Evolutionary conservation across 2,329 filamentous ascomycete species (phyloP).

Genomic region (Aspergillus puulaauensis): DNA sequence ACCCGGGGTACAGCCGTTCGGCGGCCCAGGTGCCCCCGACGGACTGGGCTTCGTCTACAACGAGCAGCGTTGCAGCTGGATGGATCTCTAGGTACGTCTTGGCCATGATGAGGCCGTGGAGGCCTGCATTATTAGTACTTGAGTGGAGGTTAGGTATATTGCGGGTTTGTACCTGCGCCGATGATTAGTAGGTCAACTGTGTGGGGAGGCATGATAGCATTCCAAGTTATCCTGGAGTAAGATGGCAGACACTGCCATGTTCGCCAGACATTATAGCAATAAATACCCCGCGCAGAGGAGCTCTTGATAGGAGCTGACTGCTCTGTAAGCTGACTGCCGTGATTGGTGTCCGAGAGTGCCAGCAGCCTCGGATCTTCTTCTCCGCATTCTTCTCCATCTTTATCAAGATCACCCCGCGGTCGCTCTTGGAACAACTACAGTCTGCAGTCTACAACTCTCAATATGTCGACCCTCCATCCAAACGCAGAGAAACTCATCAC

Average conservation of each 20-base stretch:
- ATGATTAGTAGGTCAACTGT: constrained; percentile 4
- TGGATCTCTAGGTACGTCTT: constrained; percentile 59
- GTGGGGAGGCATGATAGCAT: background rate
- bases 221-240: background rate
- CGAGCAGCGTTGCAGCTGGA: constrained; percentile 51
- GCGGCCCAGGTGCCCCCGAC: constrained; percentile 67
- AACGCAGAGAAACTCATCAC: constrained; percentile 7
- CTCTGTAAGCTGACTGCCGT: background rate
- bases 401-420: too few relatives aligned
- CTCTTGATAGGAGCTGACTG: too few relatives aligned
- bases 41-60: constrained; percentile 56
- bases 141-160: background rate
- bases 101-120: constrained; percentile 56
- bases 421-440: too few relatives aligned
- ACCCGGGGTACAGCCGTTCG: constrained; percentile 60
- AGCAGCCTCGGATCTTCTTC: background rate
- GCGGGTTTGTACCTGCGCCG: background rate
- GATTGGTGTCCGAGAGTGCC: background rate
- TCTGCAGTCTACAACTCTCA: background rate
- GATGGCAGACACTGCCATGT: background rate
- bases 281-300: too few relatives aligned
- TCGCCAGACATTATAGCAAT: background rate
- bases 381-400: too few relatives aligned
- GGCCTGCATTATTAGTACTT: constrained; percentile 30
- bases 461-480: constrained; percentile 4